Evolutionary conservation across 73 alveolate genomes (phyloP).

Genomic region (Tetrahymena malaccensis): DNA sequence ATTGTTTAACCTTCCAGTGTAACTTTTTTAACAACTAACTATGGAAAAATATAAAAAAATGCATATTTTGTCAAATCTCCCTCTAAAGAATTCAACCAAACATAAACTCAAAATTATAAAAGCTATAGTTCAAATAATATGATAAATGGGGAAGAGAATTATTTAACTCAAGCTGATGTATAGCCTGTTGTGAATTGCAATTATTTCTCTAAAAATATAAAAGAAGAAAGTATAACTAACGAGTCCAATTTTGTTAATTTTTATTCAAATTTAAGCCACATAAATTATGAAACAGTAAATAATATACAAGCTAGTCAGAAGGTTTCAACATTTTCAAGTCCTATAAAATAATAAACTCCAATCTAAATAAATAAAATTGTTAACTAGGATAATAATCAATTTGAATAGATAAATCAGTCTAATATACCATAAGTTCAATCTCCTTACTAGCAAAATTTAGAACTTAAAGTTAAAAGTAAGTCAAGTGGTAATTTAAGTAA

Average conservation of each 20-base stretch:
- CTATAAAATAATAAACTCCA: neutral
- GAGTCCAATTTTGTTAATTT: neutral
- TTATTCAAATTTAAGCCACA: neutral
- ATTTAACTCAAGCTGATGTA: neutral
- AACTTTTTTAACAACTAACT: neutral
- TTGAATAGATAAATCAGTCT: neutral
- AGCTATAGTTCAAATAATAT: neutral
- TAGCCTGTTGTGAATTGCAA: neutral
- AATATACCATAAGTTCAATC: neutral
- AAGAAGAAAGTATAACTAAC: neutral
- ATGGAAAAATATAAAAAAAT: neutral
- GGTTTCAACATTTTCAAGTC: neutral
- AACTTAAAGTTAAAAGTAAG: neutral
- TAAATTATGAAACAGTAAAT: neutral
- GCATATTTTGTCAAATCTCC: neutral
- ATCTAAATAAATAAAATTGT: neutral
- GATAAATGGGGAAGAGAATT: neutral
- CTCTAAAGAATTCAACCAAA: neutral
- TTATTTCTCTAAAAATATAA: neutral
- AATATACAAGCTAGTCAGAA: neutral
- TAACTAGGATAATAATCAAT: neutral
- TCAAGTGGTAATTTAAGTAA: neutral
- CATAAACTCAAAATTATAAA: neutral
- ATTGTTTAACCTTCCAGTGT: neutral
- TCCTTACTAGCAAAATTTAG: neutral